phyloP scores from a whole-genome alignment of 1,284 basidiomycete genomes.

The Ustilago cynodontis region DNA sequence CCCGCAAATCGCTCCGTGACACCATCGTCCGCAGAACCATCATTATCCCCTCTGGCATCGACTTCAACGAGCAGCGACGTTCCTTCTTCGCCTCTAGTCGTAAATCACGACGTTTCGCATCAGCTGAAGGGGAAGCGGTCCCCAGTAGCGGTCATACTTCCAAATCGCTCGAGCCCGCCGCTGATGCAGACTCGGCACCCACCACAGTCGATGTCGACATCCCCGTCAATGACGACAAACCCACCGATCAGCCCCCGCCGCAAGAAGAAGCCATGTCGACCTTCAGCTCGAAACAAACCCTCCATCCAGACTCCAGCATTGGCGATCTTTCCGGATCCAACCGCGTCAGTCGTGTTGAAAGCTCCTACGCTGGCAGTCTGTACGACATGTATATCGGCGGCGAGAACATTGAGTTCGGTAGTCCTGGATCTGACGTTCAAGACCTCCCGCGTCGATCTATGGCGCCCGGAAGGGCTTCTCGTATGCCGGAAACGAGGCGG shows the following conservation, averaged over 20 bases:
- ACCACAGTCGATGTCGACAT: neutral
- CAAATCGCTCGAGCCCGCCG: neutral
- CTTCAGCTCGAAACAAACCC: slow-evolving; percentile 18
- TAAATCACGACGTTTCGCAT: slow-evolving; percentile 47
- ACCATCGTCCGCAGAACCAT: slow-evolving; percentile 63
- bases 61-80: slow-evolving; percentile 35
- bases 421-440: slow-evolving; percentile 19
- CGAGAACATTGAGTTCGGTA: slow-evolving; percentile 21
- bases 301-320: slow-evolving; percentile 16
- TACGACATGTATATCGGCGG: slow-evolving; percentile 58
- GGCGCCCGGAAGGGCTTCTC: slow-evolving; percentile 6
- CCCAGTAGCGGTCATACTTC: slow-evolving; percentile 7
- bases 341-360: slow-evolving; percentile 28
- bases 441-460: slow-evolving; percentile 4
- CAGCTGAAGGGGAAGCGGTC: slow-evolving; percentile 31
- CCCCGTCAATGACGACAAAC: neutral
- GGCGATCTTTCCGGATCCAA: slow-evolving; percentile 6
- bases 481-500: slow-evolving; percentile 21
- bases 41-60: slow-evolving; percentile 55
- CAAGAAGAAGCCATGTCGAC: slow-evolving; percentile 15
- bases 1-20: slow-evolving; percentile 55
- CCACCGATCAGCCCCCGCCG: neutral
- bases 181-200: neutral
- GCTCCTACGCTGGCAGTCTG: slow-evolving; percentile 58
- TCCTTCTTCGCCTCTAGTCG: slow-evolving; percentile 43